These are phyloP conservation scores for Capsella rubella DNA, from an alignment of 441 rosid species.

Conservation along the genomic window DNA sequence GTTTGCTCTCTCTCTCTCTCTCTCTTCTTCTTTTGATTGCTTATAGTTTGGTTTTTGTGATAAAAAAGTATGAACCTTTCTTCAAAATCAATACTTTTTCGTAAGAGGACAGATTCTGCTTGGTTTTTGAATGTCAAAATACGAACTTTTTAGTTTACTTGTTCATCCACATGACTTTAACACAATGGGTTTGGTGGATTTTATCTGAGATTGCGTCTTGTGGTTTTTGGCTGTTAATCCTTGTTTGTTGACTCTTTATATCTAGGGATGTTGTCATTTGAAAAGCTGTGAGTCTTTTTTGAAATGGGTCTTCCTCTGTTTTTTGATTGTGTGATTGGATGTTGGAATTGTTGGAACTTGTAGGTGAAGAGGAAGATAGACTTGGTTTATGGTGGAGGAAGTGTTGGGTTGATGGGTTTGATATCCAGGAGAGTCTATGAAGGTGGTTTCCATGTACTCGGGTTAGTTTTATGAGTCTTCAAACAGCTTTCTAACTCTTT, in stretches of 20 bases:
- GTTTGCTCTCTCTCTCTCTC: constrained; percentile 50
- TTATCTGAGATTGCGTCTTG: constrained; percentile 16
- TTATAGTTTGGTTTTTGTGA: constrained; percentile 20
- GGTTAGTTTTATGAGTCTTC: constrained; percentile 55
- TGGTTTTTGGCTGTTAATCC: background rate
- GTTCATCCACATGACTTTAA: constrained; percentile 4
- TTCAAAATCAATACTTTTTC: background rate
- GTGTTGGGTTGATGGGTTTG: constrained; percentile 96
- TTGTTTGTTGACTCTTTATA: constrained; percentile 23
- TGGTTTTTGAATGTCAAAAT: constrained; percentile 14
- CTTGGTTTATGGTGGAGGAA: constrained; percentile 96
- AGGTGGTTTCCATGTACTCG: constrained; percentile 93
- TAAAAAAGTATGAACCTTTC: constrained; percentile 30
- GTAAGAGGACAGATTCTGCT: constrained; percentile 1
- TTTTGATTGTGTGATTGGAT: constrained; percentile 19
- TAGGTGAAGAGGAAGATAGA: constrained; percentile 90
- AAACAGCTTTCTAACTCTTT: constrained; percentile 19
- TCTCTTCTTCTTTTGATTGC: constrained; percentile 26
- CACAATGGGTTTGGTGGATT: constrained; percentile 28
- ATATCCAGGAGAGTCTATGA: constrained; percentile 79
- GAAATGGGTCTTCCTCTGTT: constrained; percentile 28
- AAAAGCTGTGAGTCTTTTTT: background rate
- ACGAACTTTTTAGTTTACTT: constrained; percentile 14
- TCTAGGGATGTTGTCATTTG: background rate
- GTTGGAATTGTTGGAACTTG: constrained; percentile 15